Conservation (phyloP, 805 yeast species). For the Barnettozyma siamensis region DNA sequence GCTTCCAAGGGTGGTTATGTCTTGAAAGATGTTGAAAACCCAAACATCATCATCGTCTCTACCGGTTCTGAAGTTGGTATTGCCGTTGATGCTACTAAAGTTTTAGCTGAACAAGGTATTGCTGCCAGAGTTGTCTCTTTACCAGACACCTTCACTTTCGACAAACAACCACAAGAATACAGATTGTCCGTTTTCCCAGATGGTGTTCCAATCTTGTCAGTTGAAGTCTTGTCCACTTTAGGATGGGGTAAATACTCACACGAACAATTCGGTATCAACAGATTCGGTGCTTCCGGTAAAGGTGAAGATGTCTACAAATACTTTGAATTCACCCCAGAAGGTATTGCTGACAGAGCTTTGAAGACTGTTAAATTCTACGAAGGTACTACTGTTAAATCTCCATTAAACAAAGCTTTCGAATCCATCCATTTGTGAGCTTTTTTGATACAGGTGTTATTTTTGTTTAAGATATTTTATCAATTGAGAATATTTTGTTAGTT, state of each 20-base stretch:
- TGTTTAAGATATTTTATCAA: too few relatives aligned
- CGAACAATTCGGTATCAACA: conserved; percentile 91
- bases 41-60: conserved; percentile 73
- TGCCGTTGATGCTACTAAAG: conserved; percentile 76
- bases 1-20: conserved; percentile 95
- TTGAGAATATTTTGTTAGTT: too few relatives aligned
- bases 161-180: conserved; percentile 76
- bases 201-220: conserved; percentile 86
- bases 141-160: conserved; percentile 91
- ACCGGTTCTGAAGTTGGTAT: conserved; percentile 92
- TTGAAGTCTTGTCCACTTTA: conserved; percentile 85
- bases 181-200: conserved; percentile 86
- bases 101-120: conserved; percentile 56
- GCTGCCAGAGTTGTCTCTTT: conserved; percentile 82
- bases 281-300: conserved; percentile 96
- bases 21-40: conserved; percentile 49
- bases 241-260: conserved; percentile 97
- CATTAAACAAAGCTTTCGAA: conserved; percentile 74
- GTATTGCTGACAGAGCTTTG: conserved; percentile 79
- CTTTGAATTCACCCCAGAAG: conserved; percentile 91
- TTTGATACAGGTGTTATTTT: too few relatives aligned
- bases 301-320: conserved; percentile 73
- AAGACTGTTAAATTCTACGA: conserved; percentile 78
- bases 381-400: conserved; percentile 67
- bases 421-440: too few relatives aligned